Evolutionary conservation across 1,139 yeast species (phyloP), one percentile per base, ranked within the genome.

Genomic region (Yamadazyma epiphylla): DNA sequence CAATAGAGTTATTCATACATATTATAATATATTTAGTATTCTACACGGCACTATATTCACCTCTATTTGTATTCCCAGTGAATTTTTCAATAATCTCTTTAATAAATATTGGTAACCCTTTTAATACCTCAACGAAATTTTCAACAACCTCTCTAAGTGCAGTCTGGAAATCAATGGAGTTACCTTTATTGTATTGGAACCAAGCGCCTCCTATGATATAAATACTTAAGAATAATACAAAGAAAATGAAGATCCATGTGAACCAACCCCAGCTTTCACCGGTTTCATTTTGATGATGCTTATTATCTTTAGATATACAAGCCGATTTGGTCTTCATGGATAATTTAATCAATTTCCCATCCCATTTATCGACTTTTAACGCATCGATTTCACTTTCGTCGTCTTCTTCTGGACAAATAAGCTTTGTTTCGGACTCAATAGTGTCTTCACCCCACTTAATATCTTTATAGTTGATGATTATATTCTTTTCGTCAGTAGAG

Each of bases 11-110:
- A 17, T 17, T 17, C 19, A 17, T 17, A 17, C 9, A 17, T 17
- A 17, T 17, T 6, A 6, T 6, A 6, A 17, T 6, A 17, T 17
- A 17, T 21, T 8, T 5, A 11, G 23, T 5, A 21, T 8, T 15
- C 57, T 65, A 88, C 7, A 88, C 95, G 20, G 96, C 96, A 53
- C 94, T 81, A 54, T 88, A 88, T 19, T 95, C 96, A 12, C 94
- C 95, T 52, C 96, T 74, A 45, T 70, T 70, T 27, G 68, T 55
- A 39, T 68, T 63, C n/a, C 94, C 86, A 15, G 87, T 72, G 39
- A 89, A 66, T 43, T 80, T 85, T 36, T 74, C 76, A 25, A 78
- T 62, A 4, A 88, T 70, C 55, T 88, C 96, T 39, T 67, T 70
- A 21, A 76, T 50, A 42, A 89, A 82, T 23, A 77, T 79, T 4